Conservation (phyloP, 805 yeast species). For the Zygotorulaspora florentina region DNA sequence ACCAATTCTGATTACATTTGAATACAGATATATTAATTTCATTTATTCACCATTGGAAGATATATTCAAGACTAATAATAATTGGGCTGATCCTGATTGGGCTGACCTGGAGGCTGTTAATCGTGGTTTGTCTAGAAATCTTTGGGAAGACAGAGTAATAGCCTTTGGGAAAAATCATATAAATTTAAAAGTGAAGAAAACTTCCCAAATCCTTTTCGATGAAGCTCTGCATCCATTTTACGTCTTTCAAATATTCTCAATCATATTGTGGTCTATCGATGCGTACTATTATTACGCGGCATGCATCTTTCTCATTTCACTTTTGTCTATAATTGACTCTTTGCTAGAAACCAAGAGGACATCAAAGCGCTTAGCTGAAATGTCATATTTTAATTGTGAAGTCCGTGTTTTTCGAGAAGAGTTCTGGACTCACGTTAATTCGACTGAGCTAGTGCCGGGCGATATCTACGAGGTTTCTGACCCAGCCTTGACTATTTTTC, state of each 20-base stretch:
- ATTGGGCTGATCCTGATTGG: conserved; percentile 89
- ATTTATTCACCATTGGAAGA: conserved; percentile 86
- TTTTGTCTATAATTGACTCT: conserved; percentile 74
- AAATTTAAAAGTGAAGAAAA: conserved; percentile 69
- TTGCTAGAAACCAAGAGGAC: conserved; percentile 81
- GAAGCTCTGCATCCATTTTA: conserved; percentile 95
- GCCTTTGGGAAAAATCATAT: conserved; percentile 79
- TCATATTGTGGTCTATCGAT: conserved; percentile 87
- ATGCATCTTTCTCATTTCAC: conserved; percentile 84
- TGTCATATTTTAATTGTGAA: conserved; percentile 71
- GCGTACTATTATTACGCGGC: conserved; percentile 90
- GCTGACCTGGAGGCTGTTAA: conserved; percentile 47
- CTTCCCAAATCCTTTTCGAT: conserved; percentile 62
- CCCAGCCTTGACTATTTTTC: conserved; percentile 66
- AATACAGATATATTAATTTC: conserved; percentile 78
- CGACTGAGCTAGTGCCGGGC: conserved; percentile 88
- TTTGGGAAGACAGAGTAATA: conserved; percentile 59
- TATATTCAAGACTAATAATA: conserved; percentile 72
- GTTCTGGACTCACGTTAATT: conserved; percentile 79
- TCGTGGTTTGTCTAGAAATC: conserved; percentile 64
- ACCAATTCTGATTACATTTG: conserved; percentile 65
- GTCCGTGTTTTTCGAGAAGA: conserved; percentile 89
- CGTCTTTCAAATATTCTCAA: conserved; percentile 89
- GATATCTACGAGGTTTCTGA: conserved; percentile 91
- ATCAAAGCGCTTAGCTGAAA: conserved; percentile 62